These are phyloP conservation scores for Penicillium nordicum DNA, from an alignment of 2,329 filamentous ascomycete genomes.

Conservation along the genomic window DNA sequence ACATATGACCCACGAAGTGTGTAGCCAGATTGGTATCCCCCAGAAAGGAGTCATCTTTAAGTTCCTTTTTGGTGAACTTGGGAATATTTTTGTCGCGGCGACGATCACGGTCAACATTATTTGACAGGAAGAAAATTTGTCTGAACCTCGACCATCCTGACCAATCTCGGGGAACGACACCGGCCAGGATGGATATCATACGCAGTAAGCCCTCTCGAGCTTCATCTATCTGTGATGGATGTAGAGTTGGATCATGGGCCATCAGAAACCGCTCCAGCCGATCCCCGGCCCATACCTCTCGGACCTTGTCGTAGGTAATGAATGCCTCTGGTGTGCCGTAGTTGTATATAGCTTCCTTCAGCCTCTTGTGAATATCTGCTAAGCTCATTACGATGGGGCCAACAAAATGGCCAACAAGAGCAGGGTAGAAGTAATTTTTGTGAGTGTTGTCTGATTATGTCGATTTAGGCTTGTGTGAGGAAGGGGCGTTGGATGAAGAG, in stretches of 20 bases:
- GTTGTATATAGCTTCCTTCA: background rate
- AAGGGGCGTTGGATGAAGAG: background rate
- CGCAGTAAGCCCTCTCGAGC: background rate
- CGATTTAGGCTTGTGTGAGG: background rate
- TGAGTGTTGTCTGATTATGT: background rate
- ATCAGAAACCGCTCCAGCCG: conserved; percentile 9
- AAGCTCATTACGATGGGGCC: background rate
- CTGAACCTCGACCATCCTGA: conserved; percentile 9
- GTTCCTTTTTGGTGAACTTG: background rate
- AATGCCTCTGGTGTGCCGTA: background rate
- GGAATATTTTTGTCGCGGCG: conserved; percentile 10
- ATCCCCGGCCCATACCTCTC: conserved; percentile 9
- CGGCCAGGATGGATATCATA: conserved; percentile 12
- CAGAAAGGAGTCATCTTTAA: background rate
- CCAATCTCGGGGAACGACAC: conserved; percentile 8
- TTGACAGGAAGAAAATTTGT: conserved; percentile 9
- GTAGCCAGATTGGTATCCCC: background rate
- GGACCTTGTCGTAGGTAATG: conserved; percentile 5
- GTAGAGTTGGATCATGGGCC: background rate
- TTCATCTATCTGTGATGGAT: background rate
- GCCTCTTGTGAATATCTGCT: background rate
- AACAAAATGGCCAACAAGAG: background rate
- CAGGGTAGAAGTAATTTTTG: background rate
- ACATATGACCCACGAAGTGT: background rate
- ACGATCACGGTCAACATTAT: background rate